Conservation (phyloP, 2,329 filamentous ascomycete genomes). For the Pyricularia grisea region DNA sequence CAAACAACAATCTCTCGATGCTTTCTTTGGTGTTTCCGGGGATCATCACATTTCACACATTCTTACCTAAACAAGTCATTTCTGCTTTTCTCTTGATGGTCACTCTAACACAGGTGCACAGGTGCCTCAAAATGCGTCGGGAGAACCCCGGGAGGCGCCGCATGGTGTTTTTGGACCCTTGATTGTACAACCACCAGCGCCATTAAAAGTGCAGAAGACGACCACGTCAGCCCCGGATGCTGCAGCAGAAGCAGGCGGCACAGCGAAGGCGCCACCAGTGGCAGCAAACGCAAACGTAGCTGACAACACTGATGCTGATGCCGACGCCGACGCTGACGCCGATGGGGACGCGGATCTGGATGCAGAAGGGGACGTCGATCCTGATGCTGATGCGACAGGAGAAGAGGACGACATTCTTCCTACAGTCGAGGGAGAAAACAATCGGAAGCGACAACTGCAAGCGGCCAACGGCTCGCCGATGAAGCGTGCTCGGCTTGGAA, state of each 20-base stretch:
- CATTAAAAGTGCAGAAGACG: constrained; percentile 26
- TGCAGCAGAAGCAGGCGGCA: constrained; percentile 2
- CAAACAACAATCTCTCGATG: not conserved
- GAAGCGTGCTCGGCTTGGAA: constrained; percentile 52
- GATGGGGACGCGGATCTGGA: not conserved
- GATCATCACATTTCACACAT: not conserved
- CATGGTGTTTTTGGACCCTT: constrained; percentile 50
- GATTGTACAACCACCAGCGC: constrained; percentile 32
- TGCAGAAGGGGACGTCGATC: constrained; percentile 9
- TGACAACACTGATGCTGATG: constrained; percentile 10
- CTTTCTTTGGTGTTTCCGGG: not conserved
- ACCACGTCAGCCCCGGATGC: constrained; percentile 20
- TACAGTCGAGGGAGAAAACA: constrained; percentile 30
- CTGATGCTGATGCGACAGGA: constrained; percentile 25
- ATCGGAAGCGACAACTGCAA: constrained; percentile 40
- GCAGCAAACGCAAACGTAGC: constrained; percentile 13
- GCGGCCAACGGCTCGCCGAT: constrained; percentile 45
- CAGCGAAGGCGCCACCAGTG: constrained; percentile 1
- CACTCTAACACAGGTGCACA: constrained; percentile 33
- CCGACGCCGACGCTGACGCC: not conserved
- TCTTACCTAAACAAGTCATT: not conserved
- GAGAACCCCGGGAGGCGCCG: constrained; percentile 34
- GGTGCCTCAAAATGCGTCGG: constrained; percentile 37
- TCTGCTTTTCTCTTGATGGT: not conserved
- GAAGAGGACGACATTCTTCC: constrained; percentile 20